A percentile compares a stretch with the other conserved stretches of the same genome.
These are phyloP conservation scores for Symbiodinium natans DNA, from an alignment of 73 alveolate species.

Conservation along the genomic window DNA sequence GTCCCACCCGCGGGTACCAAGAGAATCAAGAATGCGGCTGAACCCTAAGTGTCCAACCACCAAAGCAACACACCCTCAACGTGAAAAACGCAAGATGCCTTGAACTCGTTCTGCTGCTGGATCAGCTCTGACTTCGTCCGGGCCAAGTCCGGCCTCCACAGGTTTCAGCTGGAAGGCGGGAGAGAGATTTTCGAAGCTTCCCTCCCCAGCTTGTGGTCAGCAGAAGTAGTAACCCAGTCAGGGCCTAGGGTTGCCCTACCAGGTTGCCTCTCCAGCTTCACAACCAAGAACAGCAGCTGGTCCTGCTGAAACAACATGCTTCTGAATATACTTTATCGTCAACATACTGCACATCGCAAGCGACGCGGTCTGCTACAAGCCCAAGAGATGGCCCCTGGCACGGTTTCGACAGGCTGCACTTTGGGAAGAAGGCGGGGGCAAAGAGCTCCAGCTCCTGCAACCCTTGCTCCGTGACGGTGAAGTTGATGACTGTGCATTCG, in stretches of 20 bases:
- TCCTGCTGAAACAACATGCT: constrained; percentile 95
- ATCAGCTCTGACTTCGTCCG: constrained; percentile 99
- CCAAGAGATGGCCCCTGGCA: too few relatives aligned
- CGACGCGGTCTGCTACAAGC: too few relatives aligned
- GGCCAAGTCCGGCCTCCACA: constrained; percentile 99
- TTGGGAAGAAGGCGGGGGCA: too few relatives aligned
- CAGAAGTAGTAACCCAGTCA: background rate
- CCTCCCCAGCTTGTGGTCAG: background rate
- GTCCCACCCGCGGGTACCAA: background rate
- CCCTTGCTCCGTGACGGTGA: constrained; percentile 99
- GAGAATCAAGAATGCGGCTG: too few relatives aligned
- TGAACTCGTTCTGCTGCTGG: constrained; percentile 97
- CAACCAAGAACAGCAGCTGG: constrained; percentile 99
- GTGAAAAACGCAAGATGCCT: background rate
- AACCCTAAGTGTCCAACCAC: too few relatives aligned
- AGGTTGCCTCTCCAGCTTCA: constrained; percentile 97
- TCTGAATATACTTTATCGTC: too few relatives aligned
- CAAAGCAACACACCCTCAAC: too few relatives aligned
- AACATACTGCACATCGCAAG: too few relatives aligned
- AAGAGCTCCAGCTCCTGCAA: too few relatives aligned
- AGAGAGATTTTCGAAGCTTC: background rate
- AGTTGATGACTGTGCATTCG: constrained; percentile 99
- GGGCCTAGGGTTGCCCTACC: background rate
- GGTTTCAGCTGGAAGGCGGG: too few relatives aligned
- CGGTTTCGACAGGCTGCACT: too few relatives aligned